phyloP scores from a whole-genome alignment of 306 rosid species.

The Cyamopsis tetragonoloba region DNA sequence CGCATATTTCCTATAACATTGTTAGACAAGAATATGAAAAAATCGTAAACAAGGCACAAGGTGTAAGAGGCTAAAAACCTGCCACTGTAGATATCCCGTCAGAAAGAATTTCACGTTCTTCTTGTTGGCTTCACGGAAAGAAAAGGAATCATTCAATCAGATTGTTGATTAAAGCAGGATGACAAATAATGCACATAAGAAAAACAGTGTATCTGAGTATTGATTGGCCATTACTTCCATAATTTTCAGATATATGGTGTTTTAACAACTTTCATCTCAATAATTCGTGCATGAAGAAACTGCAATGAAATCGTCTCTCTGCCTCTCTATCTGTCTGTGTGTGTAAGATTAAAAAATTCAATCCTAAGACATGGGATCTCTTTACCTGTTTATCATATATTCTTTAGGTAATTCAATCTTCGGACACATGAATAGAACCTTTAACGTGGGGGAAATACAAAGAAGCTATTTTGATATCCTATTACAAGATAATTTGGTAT shows the following conservation, averaged over 20 bases:
- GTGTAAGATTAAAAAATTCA: background rate
- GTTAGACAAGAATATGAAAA: background rate
- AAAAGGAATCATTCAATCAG: slow-evolving; percentile 36
- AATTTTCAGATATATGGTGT: background rate
- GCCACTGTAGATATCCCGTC: slow-evolving; percentile 56
- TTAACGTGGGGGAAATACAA: background rate
- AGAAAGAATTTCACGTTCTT: slow-evolving; percentile 43
- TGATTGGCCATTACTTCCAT: background rate
- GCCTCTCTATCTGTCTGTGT: background rate
- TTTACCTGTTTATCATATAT: background rate
- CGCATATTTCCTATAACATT: background rate
- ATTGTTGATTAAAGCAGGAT: slow-evolving; percentile 23
- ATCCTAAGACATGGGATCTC: too few relatives aligned
- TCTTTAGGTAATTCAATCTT: background rate
- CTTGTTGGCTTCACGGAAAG: slow-evolving; percentile 52
- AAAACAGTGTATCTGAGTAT: background rate
- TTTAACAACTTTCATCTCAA: background rate
- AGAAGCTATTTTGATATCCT: background rate
- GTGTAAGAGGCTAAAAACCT: slow-evolving; percentile 52
- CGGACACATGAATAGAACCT: background rate
- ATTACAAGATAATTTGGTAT: background rate
- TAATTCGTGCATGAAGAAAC: background rate
- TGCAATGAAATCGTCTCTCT: background rate
- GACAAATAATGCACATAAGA: background rate
- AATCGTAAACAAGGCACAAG: slow-evolving; percentile 7